These are phyloP conservation scores for Leccinum discolor DNA, from an alignment of 1,284 basidiomycete genomes.

Conservation along the genomic window DNA sequence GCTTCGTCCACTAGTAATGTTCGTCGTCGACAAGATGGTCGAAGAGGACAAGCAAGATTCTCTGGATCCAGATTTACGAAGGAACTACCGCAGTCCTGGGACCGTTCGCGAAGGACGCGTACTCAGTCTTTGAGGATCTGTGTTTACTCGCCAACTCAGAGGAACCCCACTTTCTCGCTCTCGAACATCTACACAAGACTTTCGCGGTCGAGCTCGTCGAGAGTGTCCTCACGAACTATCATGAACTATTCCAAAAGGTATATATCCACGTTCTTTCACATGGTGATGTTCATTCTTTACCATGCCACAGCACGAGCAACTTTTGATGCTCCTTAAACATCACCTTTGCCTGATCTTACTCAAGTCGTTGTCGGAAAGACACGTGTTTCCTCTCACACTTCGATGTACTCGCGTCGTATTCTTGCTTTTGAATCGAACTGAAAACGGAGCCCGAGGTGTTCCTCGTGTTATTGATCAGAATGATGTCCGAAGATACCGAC, in stretches of 20 bases:
- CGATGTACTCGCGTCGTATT: constrained; percentile 93
- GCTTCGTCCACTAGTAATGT: constrained; percentile 95
- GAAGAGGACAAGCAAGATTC: constrained; percentile 69
- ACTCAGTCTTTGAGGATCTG: constrained; percentile 82
- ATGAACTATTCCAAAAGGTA: constrained; percentile 81
- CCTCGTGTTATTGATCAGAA: constrained; percentile 77
- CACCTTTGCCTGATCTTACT: constrained; percentile 91
- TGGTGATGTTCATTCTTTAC: constrained; percentile 2
- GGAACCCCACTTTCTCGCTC: constrained; percentile 80
- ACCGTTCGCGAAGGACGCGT: constrained; percentile 86
- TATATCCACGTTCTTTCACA: background rate
- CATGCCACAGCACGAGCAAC: constrained; percentile 67
- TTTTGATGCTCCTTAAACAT: constrained; percentile 83
- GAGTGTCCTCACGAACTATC: constrained; percentile 95
- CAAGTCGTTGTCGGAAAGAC: constrained; percentile 81
- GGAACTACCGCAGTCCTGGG: constrained; percentile 63
- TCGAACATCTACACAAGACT: constrained; percentile 88
- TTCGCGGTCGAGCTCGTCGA: constrained; percentile 97
- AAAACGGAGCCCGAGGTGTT: constrained; percentile 85
- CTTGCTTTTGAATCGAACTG: constrained; percentile 86
- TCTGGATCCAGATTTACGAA: constrained; percentile 37
- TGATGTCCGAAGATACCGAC: constrained; percentile 72
- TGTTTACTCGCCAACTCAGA: constrained; percentile 88
- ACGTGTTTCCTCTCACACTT: constrained; percentile 86
- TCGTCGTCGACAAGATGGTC: constrained; percentile 94